Evolutionary conservation across 805 yeast species (phyloP), one percentile per base, ranked within the genome.

Genomic region (Yamadazyma endophytica): DNA sequence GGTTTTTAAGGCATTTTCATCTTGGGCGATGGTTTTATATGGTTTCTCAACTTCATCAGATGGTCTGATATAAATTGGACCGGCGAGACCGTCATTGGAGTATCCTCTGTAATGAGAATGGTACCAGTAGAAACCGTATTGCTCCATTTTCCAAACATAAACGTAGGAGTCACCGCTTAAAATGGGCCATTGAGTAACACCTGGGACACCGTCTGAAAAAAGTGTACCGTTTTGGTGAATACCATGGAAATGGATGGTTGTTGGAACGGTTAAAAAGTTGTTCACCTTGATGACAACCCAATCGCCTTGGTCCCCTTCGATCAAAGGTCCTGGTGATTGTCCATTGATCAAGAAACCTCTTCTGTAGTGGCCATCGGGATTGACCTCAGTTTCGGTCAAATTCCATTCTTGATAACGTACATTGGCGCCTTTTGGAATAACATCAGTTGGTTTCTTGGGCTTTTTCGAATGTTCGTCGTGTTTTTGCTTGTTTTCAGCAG

Each of bases 191-290:
- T 75, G 79, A 6, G 75, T 68, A 21, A 73, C 54, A 2, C 67
- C 72, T 0, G 68, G 55, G 1, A 67, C 73, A 12, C 81, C 81
- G 35, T 75, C 81, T 39, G 68, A 56, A 50, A 56, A 65, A 9
- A 65, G 63, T 7, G 75, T 64, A 2, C 66, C 69, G 8, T 58
- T 53, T 35, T 70, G 75, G 7, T 58, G 54, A 31, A 74, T 42
- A 1, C 81, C 80, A 39, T 75, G 80, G 49, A 71, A 73, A 41
- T 75, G 81, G n/a, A 74, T 29, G 1, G 74, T 43, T 0, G 72
- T 64, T 0, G 62, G 46, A 3, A 55, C 58, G n/a, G 54, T 46
- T 5, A 65, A 50, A 13, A 49, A 43, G 41, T 74, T 75, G 24
- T 46, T 42, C 11, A 71, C 56, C 2, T 52, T 51, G 2, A 73